A percentile compares a stretch with the other conserved stretches of the same genome.
phyloP scores from a whole-genome alignment of 192 early-diverging fungal species.

The Chytriomyces sp. region DNA sequence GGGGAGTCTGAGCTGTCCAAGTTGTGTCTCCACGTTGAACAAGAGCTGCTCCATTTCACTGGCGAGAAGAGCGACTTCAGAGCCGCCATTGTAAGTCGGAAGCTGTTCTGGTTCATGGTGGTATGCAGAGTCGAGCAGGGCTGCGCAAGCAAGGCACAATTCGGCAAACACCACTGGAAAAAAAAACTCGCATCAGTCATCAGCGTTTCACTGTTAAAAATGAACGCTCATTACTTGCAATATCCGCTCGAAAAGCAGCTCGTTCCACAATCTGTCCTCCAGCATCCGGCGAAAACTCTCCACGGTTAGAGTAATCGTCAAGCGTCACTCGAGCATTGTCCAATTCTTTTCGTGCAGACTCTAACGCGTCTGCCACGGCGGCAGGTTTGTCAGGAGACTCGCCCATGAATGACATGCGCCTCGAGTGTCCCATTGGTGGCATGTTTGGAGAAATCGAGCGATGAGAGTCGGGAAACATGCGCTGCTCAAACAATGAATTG shows the following conservation, averaged over 20 bases:
- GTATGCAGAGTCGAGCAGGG: conserved; percentile 11
- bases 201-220: background rate
- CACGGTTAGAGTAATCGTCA: background rate
- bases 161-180: conserved; percentile 23
- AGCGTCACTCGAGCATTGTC: conserved; percentile 7
- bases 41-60: conserved; percentile 22
- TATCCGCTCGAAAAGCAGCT: conserved; percentile 5
- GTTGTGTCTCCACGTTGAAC: background rate
- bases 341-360: background rate
- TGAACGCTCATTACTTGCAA: background rate
- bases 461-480: background rate
- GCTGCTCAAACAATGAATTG: background rate
- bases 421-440: background rate
- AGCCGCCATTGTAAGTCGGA: conserved; percentile 8
- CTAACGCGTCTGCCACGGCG: conserved; percentile 4
- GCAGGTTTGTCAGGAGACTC: conserved; percentile 7
- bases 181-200: background rate
- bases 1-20: background rate
- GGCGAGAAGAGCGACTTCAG: background rate
- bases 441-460: background rate
- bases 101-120: conserved; percentile 14
- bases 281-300: background rate
- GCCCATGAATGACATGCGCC: conserved; percentile 12
- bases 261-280: conserved; percentile 11
- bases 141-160: conserved; percentile 7